phyloP scores from a whole-genome alignment of 345 rosid species.

The Eucalyptus fibrosa region DNA sequence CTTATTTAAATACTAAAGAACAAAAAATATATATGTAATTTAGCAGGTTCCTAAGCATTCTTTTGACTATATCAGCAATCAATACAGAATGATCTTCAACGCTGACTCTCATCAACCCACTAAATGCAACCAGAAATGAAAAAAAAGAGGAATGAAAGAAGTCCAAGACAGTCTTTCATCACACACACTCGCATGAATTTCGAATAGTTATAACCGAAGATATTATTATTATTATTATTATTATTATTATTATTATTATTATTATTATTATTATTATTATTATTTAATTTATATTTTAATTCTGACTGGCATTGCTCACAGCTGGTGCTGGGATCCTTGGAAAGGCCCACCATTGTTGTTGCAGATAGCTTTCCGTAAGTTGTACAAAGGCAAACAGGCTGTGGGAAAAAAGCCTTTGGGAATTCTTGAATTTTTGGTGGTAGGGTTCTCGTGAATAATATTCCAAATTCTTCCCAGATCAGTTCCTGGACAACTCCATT shows the following conservation, averaged over 20 bases:
- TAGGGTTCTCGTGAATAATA: neutral
- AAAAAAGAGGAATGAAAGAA: neutral
- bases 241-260: too few species aligned
- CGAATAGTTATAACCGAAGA: neutral
- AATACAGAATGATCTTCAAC: too few species aligned
- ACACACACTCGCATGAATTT: neutral
- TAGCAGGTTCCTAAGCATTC: neutral
- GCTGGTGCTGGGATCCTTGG: slow-evolving; percentile 4
- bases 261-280: neutral
- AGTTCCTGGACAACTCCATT: neutral
- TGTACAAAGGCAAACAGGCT: neutral
- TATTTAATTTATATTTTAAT: neutral
- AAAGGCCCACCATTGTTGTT: neutral
- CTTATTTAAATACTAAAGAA: too few species aligned
- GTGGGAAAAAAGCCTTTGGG: neutral
- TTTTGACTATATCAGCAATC: too few species aligned
- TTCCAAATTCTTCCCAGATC: neutral
- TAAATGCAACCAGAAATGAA: neutral
- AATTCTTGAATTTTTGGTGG: neutral
- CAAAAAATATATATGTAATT: neutral
- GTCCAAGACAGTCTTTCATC: neutral
- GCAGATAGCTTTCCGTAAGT: neutral
- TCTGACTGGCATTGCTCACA: neutral
- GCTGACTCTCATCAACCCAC: neutral
- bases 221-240: too few species aligned